These are phyloP conservation scores for Arthrobotrys iridis DNA, from an alignment of 2,329 filamentous ascomycete species.

Conservation along the genomic window DNA sequence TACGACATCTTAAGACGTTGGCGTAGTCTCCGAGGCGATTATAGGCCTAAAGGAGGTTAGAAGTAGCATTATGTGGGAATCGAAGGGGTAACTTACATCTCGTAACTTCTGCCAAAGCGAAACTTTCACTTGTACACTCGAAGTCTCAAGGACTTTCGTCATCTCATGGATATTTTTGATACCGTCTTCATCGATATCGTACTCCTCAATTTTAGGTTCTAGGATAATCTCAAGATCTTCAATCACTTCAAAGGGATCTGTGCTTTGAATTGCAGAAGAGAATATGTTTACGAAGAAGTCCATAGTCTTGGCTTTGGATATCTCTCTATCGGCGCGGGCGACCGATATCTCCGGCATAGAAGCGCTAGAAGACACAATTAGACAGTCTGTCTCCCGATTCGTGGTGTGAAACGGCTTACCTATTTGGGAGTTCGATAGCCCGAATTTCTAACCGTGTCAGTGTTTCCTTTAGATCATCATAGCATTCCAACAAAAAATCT, in stretches of 20 bases:
- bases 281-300: constrained; percentile 95
- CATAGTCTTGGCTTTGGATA: constrained; percentile 91
- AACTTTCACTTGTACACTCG: constrained; percentile 81
- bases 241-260: constrained; percentile 84
- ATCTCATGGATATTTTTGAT: constrained; percentile 74
- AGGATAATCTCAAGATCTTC: constrained; percentile 92
- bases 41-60: constrained; percentile 72
- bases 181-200: constrained; percentile 60
- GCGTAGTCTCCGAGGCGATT: constrained; percentile 82
- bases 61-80: background rate
- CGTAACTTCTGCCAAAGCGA: constrained; percentile 92
- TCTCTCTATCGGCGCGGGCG: constrained; percentile 85
- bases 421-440: constrained; percentile 67
- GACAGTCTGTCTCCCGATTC: background rate
- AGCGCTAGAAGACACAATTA: constrained; percentile 63
- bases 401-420: background rate
- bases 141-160: constrained; percentile 82
- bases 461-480: constrained; percentile 68
- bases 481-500: constrained; percentile 57
- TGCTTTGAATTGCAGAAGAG: constrained; percentile 73
- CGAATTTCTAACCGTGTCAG: constrained; percentile 65
- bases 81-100: constrained; percentile 59
- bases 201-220: constrained; percentile 67
- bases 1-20: constrained; percentile 85
- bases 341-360: constrained; percentile 88